Percentiles rank a stretch among this genome's conserved stretches.
Conservation (phyloP, 163 green algal species). For the Volvox carteri region DNA sequence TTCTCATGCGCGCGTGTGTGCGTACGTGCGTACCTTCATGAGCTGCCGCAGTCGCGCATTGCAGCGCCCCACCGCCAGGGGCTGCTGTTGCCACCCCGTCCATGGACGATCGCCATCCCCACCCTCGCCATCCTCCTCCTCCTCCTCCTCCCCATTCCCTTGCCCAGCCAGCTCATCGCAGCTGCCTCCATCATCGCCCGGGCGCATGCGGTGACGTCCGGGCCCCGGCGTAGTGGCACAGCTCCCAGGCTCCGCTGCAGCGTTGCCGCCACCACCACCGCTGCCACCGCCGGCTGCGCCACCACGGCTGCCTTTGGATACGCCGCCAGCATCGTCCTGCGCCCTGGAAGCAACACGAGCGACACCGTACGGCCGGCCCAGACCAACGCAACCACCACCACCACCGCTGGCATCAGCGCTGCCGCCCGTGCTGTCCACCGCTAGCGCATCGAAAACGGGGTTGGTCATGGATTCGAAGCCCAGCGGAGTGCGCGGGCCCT, state of each 20-base stretch:
- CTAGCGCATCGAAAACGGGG: neutral
- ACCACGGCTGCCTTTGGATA: too few species aligned
- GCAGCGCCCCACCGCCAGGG: conserved; percentile 29
- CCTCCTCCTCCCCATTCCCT: conserved; percentile 1
- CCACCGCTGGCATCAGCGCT: neutral
- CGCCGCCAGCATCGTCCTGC: too few species aligned
- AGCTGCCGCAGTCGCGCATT: conserved; percentile 52
- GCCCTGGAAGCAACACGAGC: neutral
- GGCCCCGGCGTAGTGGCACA: too few species aligned
- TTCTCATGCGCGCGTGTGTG: neutral
- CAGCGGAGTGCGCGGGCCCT: neutral
- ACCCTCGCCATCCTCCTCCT: neutral
- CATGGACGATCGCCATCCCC: neutral
- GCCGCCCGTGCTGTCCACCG: neutral
- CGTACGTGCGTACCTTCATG: conserved; percentile 24
- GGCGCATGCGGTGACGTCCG: too few species aligned
- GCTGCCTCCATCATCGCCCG: neutral
- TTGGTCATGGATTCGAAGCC: conserved; percentile 1
- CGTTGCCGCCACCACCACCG: neutral
- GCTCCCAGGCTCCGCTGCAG: too few species aligned
- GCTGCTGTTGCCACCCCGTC: conserved; percentile 43
- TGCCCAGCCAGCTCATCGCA: too few species aligned
- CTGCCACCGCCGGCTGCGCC: neutral
- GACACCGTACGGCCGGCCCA: neutral
- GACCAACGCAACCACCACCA: neutral